Conservation (phyloP, 192 early-diverging fungal genomes). For the Coemansia sp. region DNA sequence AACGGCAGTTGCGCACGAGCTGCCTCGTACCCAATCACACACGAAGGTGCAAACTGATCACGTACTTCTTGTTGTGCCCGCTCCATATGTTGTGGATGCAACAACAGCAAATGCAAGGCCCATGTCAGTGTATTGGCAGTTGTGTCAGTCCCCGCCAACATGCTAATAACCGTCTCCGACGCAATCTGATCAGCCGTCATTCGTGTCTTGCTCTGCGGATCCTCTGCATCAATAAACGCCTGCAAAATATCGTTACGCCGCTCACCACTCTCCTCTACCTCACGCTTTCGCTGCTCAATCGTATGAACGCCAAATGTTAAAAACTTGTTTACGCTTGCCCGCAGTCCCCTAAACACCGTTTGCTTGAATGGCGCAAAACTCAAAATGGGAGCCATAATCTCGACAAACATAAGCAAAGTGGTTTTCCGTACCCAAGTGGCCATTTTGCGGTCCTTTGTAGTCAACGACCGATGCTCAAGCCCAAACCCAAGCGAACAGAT, state of each 20-base stretch:
- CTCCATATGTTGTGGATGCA: slow-evolving; percentile 28
- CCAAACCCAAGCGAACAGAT: slow-evolving; percentile 47
- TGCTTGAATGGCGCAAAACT: slow-evolving; percentile 22
- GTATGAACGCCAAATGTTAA: slow-evolving; percentile 19
- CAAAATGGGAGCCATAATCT: slow-evolving; percentile 20
- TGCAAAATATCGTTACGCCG: slow-evolving; percentile 41
- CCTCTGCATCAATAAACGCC: slow-evolving; percentile 45
- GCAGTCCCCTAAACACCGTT: slow-evolving; percentile 13
- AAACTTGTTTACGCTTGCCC: slow-evolving; percentile 17
- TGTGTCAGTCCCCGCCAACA: slow-evolving; percentile 47
- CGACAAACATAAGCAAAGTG: slow-evolving; percentile 28
- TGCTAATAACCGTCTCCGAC: slow-evolving; percentile 32
- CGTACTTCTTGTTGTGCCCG: slow-evolving; percentile 24
- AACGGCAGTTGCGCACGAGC: slow-evolving; percentile 28
- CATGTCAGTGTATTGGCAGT: slow-evolving; percentile 40
- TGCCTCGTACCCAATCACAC: slow-evolving; percentile 25
- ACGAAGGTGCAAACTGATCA: slow-evolving; percentile 5
- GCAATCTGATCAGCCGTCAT: slow-evolving; percentile 39
- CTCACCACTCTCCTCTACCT: neutral
- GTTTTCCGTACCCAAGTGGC: slow-evolving; percentile 35
- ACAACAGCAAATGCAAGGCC: slow-evolving; percentile 33
- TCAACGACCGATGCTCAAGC: slow-evolving; percentile 31
- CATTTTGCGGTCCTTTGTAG: slow-evolving; percentile 26
- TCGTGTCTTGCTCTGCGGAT: slow-evolving; percentile 23
- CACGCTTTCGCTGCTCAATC: slow-evolving; percentile 26